Percentiles rank a stretch among this genome's conserved stretches.
Conservation (phyloP, 805 yeast genomes). For the Suhomyces xylopsoci region DNA sequence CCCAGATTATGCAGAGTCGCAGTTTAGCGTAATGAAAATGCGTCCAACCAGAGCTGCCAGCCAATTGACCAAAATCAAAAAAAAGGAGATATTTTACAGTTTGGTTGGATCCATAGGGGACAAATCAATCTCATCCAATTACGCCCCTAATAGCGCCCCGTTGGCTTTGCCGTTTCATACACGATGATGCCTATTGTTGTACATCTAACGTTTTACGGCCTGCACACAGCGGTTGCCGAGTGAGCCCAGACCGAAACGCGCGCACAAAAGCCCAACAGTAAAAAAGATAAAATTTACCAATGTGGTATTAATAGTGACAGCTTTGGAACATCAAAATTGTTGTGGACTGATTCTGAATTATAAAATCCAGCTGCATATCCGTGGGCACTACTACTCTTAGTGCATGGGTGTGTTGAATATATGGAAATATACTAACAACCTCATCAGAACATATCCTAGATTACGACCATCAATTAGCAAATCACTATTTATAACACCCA, state of each 20-base stretch:
- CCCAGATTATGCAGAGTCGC: not conserved
- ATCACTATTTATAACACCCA: not conserved
- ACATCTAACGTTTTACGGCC: not conserved
- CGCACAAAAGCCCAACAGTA: not conserved
- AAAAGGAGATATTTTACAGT: not conserved
- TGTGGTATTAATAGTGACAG: not conserved
- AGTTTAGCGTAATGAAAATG: not conserved
- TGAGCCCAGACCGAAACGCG: not conserved
- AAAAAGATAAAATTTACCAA: not conserved
- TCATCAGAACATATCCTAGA: not conserved
- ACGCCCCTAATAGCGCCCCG: not conserved
- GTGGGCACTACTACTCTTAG: not conserved
- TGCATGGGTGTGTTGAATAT: constrained; percentile 2
- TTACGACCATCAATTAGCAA: not conserved
- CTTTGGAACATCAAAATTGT: not conserved
- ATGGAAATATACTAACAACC: constrained; percentile 1
- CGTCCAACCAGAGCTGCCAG: not conserved
- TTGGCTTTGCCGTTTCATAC: not conserved
- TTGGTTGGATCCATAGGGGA: not conserved
- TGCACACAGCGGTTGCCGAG: not conserved
- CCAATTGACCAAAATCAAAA: not conserved
- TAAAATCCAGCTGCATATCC: not conserved
- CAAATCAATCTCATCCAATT: not conserved
- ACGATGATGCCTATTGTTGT: not conserved
- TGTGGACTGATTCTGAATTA: not conserved